Evolutionary conservation across 106 monocot genomes (phyloP), one percentile per base, ranked within the genome.

Genomic region (Acanthochlamys bracteata): DNA sequence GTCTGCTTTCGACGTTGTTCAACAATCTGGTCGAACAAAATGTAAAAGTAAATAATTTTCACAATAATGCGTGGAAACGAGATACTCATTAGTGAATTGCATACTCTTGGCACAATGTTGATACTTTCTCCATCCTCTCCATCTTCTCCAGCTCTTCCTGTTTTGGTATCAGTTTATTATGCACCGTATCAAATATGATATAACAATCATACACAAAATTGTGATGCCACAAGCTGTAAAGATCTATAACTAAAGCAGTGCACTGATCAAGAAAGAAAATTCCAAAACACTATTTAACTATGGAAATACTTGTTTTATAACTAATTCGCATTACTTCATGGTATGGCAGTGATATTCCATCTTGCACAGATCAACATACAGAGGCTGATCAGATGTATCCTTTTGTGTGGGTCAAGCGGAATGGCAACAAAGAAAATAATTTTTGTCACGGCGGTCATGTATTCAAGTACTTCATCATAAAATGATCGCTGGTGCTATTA

Each of bases 1-100:
- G 66, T 22, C 27, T 71, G 75, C 60, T 79, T 67, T 88, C 84
- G 12, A 80, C 69, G 57, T 73, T 75, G 9, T 61, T 60, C 66
- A 92, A 55, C 51, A 92, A 87, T 59, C 92, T 92, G 82, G 21
- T 54, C 2, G 43, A 21, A 55, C 52, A 16, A 63, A 63, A 69
- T 20, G 39, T 11, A 64, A 55, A 63, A 22, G 70, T 24, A 55
- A 22, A 11, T 20, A 10, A 16, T 41, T 47, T 23, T 21, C 21
- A 51, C 21, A 42, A 15, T 4, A 11, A 60, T 39, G 53, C 16
- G 7, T 8, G 19, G n/a, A 54, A 16, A 19, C 16, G 16, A 54
- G 4, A 11, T 19, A 54, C 6, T 54, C 19, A n/a, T n/a, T 16
- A n/a, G 11, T 54, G 16, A 54, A 17, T 10, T 16, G n/a, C 75